Percentiles rank a stretch among this genome's conserved stretches.
Evolutionary conservation across 176 grass and related monocot genomes (phyloP).

Genomic region (Bromus sterilis): DNA sequence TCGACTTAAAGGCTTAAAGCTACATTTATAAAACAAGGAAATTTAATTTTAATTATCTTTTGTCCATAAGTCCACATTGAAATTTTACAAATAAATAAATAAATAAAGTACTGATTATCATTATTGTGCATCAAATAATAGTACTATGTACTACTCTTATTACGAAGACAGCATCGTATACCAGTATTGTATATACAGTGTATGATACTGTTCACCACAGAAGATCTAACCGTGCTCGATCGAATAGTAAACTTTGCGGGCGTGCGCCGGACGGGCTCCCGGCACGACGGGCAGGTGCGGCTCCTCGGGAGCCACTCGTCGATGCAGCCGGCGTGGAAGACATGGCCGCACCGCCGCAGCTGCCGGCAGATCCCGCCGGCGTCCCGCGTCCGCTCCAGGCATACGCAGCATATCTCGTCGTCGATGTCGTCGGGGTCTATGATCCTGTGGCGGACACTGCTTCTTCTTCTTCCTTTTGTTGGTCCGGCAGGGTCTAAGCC

Average conservation of each 20-base stretch:
- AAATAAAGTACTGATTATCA: no score
- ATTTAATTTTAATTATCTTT: no score
- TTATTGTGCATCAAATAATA: no score
- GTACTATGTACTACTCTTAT: no score
- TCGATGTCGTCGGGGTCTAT: not conserved
- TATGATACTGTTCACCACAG: no score
- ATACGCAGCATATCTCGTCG: not conserved
- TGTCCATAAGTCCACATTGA: no score
- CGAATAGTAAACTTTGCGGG: not conserved
- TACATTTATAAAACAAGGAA: no score
- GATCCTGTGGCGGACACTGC: not conserved
- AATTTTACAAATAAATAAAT: no score
- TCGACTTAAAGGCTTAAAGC: no score
- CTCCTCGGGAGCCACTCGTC: not conserved
- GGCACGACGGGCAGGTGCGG: not conserved
- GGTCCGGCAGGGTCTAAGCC: no score
- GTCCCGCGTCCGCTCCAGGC: not conserved
- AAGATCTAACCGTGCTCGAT: not conserved
- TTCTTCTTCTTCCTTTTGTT: not conserved
- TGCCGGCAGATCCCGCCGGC: not conserved
- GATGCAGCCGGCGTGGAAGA: not conserved
- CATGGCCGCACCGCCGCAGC: not conserved
- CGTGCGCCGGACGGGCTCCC: not conserved
- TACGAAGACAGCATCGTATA: no score
- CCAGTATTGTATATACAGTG: no score